A percentile compares a stretch with the other conserved stretches of the same genome.
Conservation (phyloP, 2,329 filamentous ascomycete genomes). For the Chaetomium sp. region DNA sequence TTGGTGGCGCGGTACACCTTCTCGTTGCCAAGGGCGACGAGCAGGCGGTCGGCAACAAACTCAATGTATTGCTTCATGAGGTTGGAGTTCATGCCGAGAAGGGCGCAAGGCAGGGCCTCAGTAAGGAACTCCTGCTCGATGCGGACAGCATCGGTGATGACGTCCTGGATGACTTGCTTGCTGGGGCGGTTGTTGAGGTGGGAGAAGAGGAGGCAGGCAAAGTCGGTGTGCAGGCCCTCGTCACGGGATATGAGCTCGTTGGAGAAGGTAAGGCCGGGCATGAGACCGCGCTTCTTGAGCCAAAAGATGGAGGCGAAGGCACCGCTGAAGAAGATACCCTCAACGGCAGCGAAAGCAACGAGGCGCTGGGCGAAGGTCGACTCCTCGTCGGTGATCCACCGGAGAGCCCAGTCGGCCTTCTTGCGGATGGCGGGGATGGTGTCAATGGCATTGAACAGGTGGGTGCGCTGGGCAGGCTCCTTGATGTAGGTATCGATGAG, state of each 20-base stretch:
- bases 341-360: slow-evolving; percentile 92
- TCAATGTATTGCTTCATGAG: slow-evolving; percentile 99
- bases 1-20: slow-evolving; percentile 91
- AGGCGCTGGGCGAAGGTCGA: slow-evolving; percentile 94
- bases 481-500: slow-evolving; percentile 99
- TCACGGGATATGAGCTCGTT: slow-evolving; percentile 99
- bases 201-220: slow-evolving; percentile 95
- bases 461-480: slow-evolving; percentile 86
- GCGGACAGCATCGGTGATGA: slow-evolving; percentile 87
- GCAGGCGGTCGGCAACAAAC: slow-evolving; percentile 93
- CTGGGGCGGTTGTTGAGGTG: slow-evolving; percentile 87
- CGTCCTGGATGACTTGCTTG: slow-evolving; percentile 72
- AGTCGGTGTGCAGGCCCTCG: slow-evolving; percentile 98
- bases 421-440: slow-evolving; percentile 97
- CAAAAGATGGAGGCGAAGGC: slow-evolving; percentile 99
- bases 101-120: slow-evolving; percentile 83
- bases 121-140: slow-evolving; percentile 99
- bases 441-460: slow-evolving; percentile 98
- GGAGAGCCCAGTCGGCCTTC: slow-evolving; percentile 97
- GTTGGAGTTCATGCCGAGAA: slow-evolving; percentile 94
- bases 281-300: slow-evolving; percentile 99
- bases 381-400: slow-evolving; percentile 89
- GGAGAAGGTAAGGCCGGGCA: slow-evolving; percentile 97
- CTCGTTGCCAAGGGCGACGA: slow-evolving; percentile 86
- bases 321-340: slow-evolving; percentile 99